phyloP scores from a whole-genome alignment of 805 yeast species.

The Tetrapisispora iriomotensis region DNA sequence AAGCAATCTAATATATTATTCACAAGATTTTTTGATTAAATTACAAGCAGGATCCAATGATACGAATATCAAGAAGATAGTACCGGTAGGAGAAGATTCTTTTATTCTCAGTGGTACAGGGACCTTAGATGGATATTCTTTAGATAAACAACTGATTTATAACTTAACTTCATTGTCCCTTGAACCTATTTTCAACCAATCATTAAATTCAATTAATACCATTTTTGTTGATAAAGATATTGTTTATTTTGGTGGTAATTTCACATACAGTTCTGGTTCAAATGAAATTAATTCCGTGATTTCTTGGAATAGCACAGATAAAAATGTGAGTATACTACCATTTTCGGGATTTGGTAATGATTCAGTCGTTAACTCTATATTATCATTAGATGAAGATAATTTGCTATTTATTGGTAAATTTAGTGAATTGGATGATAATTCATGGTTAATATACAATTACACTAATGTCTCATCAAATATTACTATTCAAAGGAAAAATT shows the following conservation, averaged over 20 bases:
- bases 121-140: conserved; percentile 14
- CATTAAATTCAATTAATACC: conserved; percentile 30
- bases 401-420: conserved; percentile 78
- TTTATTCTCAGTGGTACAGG: conserved; percentile 31
- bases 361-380: conserved; percentile 53
- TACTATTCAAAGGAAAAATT: conserved; percentile 21
- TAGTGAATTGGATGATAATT: conserved; percentile 44
- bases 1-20: conserved; percentile 18
- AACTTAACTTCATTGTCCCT: conserved; percentile 25
- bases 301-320: conserved; percentile 44
- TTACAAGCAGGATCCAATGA: conserved; percentile 10
- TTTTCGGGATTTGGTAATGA: conserved; percentile 68
- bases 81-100: conserved; percentile 25
- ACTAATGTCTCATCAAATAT: conserved; percentile 29
- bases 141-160: conserved; percentile 27
- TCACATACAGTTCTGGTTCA: conserved; percentile 40
- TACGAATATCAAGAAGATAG: conserved; percentile 15
- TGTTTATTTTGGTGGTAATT: conserved; percentile 75
- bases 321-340: conserved; percentile 39
- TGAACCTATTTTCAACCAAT: conserved; percentile 18
- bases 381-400: conserved; percentile 37
- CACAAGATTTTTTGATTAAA: conserved; percentile 19
- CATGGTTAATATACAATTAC: conserved; percentile 22
- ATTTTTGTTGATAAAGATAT: conserved; percentile 41
- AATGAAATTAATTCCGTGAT: conserved; percentile 38